Evolutionary conservation across 2,329 filamentous ascomycete genomes (phyloP).

Genomic region (Podosphaera fusca): DNA sequence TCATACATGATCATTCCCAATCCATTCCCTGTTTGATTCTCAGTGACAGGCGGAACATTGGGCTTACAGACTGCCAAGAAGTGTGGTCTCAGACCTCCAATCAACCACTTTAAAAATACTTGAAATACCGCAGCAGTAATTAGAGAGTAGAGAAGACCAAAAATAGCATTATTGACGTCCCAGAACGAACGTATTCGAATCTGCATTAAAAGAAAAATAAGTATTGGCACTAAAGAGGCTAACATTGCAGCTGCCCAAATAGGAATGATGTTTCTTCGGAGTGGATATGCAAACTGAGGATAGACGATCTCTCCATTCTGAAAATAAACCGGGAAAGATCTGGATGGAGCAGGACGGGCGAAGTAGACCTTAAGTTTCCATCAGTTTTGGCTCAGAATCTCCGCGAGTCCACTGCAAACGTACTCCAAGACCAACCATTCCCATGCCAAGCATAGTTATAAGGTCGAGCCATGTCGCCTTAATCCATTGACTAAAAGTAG

Average conservation of each 20-base stretch:
- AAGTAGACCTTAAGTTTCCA: conserved; percentile 28
- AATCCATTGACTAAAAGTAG: conserved; percentile 46
- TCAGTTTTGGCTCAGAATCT: conserved; percentile 1
- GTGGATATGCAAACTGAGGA: conserved; percentile 46
- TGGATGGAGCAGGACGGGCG: conserved; percentile 38
- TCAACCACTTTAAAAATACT: conserved; percentile 53
- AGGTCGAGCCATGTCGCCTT: conserved; percentile 45
- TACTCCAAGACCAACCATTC: conserved; percentile 43
- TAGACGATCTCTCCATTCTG: conserved; percentile 43
- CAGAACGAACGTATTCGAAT: conserved; percentile 44
- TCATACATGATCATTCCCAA: conserved; percentile 43
- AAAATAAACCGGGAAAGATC: conserved; percentile 48
- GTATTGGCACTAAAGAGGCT: conserved; percentile 39
- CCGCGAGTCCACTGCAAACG: conserved; percentile 11
- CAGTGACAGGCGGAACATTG: conserved; percentile 21
- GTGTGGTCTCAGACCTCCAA: conserved; percentile 49
- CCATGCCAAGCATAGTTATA: conserved; percentile 41
- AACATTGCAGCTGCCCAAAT: conserved; percentile 48
- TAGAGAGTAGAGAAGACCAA: conserved; percentile 46
- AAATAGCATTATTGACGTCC: conserved; percentile 47
- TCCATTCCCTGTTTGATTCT: conserved; percentile 23
- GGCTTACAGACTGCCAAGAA: conserved; percentile 51
- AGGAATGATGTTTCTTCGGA: conserved; percentile 46
- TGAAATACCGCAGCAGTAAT: conserved; percentile 54
- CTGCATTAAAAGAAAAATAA: conserved; percentile 40